A percentile compares a stretch with the other conserved stretches of the same genome.
These are phyloP conservation scores for Citrus maxima DNA, from an alignment of 345 rosid species.

Conservation along the genomic window DNA sequence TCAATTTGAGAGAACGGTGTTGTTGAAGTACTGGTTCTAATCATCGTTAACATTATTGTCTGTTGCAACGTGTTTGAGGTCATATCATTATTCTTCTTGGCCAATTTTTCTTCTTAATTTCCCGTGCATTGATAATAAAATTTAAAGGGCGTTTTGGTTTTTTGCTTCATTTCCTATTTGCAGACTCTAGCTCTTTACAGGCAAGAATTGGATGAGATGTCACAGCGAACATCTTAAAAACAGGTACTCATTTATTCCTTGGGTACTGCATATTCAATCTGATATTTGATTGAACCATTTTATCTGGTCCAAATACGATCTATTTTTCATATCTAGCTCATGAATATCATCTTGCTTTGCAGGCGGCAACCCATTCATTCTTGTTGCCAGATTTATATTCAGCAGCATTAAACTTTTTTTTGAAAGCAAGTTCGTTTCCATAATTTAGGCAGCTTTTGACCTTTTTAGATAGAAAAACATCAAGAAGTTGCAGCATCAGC, in stretches of 20 bases:
- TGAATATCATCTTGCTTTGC: neutral
- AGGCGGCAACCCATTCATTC: constrained; percentile 1
- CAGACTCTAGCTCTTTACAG: constrained; percentile 83
- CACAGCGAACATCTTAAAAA: constrained; percentile 17
- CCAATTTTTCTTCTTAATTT: neutral
- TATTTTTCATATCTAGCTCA: neutral
- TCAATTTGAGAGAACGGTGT: too few relatives aligned
- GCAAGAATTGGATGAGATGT: constrained; percentile 76
- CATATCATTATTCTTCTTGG: neutral
- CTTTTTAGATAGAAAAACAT: neutral
- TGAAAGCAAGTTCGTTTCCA: neutral
- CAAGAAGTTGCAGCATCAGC: neutral
- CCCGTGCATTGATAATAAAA: neutral
- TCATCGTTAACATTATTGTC: too few relatives aligned
- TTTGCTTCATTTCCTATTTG: constrained; percentile 8
- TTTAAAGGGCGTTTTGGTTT: neutral
- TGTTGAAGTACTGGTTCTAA: too few relatives aligned
- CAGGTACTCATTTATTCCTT: neutral
- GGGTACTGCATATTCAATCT: too few relatives aligned
- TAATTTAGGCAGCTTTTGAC: neutral
- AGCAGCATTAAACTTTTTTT: neutral
- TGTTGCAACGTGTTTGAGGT: neutral
- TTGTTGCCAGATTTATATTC: neutral
- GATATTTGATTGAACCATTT: too few relatives aligned
- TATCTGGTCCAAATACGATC: too few relatives aligned